A percentile compares a stretch with the other conserved stretches of the same genome.
phyloP scores from a whole-genome alignment of 495 filamentous ascomycete genomes.

The Lindgomyces ingoldianus region DNA sequence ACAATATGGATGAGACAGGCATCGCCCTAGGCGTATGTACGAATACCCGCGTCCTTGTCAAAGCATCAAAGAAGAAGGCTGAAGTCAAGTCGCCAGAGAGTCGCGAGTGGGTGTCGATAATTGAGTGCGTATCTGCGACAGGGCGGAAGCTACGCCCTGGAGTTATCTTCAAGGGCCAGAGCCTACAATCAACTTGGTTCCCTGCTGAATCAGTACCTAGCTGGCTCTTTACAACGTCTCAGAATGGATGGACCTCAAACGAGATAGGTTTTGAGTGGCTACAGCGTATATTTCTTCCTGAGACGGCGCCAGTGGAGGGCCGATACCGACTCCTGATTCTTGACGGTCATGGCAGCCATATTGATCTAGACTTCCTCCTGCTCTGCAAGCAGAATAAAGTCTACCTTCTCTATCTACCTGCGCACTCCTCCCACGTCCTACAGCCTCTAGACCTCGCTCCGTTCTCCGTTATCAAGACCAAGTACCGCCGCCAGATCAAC shows the following conservation, averaged over 20 bases:
- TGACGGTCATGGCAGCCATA: slow-evolving; percentile 3
- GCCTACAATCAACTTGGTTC: neutral
- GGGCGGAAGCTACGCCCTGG: neutral
- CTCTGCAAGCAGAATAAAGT: neutral
- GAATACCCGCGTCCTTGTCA: neutral
- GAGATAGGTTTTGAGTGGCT: neutral
- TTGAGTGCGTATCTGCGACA: neutral
- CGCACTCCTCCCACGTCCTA: slow-evolving; percentile 39
- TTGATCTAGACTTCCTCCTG: neutral
- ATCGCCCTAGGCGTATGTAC: slow-evolving; percentile 7
- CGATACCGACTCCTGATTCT: neutral
- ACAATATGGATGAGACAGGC: too few relatives aligned
- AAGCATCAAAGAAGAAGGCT: neutral
- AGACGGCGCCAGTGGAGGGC: neutral
- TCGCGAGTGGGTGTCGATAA: slow-evolving; percentile 11
- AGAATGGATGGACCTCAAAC: slow-evolving; percentile 7
- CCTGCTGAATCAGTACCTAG: neutral
- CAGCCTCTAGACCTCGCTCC: slow-evolving; percentile 40
- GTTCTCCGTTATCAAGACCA: slow-evolving; percentile 36
- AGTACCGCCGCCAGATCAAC: slow-evolving; percentile 31
- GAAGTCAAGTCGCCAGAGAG: slow-evolving; percentile 11
- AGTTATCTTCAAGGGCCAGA: slow-evolving; percentile 2
- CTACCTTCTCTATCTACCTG: neutral
- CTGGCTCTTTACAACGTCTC: neutral
- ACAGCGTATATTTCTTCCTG: neutral